phyloP scores from a whole-genome alignment of 768 basidiomycete genomes.

The Crucibulum laeve region DNA sequence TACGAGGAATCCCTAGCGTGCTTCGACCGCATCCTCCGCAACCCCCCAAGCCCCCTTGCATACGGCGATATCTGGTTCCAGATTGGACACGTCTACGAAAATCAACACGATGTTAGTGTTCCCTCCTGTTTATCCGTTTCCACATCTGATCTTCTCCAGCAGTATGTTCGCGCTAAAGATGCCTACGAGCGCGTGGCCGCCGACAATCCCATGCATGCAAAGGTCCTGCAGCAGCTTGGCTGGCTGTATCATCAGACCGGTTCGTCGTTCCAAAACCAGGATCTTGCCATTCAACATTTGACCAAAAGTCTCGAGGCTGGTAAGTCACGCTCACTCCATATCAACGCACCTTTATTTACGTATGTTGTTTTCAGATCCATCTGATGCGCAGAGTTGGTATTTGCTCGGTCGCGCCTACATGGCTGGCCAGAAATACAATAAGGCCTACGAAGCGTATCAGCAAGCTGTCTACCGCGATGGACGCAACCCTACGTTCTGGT shows the following conservation, averaged over 20 bases:
- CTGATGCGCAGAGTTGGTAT: conserved; percentile 99
- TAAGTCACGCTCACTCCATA: conserved; percentile 28
- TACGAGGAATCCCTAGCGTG: conserved; percentile 85
- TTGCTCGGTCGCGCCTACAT: conserved; percentile 97
- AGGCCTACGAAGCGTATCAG: conserved; percentile 98
- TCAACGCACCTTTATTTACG: conserved; percentile 1
- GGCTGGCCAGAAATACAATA: conserved; percentile 98
- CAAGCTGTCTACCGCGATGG: conserved; percentile 99
- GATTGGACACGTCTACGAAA: conserved; percentile 97
- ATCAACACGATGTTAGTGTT: conserved; percentile 85
- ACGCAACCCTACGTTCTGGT: conserved; percentile 99
- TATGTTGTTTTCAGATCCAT: conserved; percentile 55
- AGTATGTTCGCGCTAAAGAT: conserved; percentile 89
- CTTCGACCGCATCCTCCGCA: conserved; percentile 94
- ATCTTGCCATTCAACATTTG: conserved; percentile 87
- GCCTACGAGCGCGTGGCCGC: conserved; percentile 94
- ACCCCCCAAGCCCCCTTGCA: conserved; percentile 92
- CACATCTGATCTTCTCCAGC: conserved; percentile 10
- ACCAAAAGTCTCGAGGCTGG: conserved; percentile 95
- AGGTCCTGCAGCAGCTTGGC: conserved; percentile 96
- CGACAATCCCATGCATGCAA: conserved; percentile 92
- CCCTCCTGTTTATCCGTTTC: conserved; percentile 1
- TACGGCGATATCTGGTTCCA: conserved; percentile 99
- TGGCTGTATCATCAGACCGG: conserved; percentile 97
- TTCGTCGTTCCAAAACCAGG: conserved; percentile 93